A percentile compares a stretch with the other conserved stretches of the same genome.
These are phyloP conservation scores for Arachnopeziza araneosa DNA, from an alignment of 2,329 filamentous ascomycete genomes.

Conservation along the genomic window DNA sequence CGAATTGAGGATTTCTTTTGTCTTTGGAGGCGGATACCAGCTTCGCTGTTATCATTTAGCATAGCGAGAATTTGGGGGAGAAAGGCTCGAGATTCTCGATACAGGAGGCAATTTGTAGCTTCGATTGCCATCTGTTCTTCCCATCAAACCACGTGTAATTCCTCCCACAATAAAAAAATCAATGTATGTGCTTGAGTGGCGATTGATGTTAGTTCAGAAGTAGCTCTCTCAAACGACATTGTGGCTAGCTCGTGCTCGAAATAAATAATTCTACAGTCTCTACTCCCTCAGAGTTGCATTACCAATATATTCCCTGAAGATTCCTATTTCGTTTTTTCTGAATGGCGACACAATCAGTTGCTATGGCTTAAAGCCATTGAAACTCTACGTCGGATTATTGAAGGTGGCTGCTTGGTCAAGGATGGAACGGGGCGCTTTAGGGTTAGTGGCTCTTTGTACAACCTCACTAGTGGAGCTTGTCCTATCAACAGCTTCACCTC, in stretches of 20 bases:
- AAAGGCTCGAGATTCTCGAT: not conserved
- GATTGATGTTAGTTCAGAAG: no score
- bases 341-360: no score
- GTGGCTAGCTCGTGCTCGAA: no score
- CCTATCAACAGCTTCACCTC: not conserved
- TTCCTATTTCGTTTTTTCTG: no score
- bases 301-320: no score
- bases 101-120: not conserved
- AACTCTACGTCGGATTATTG: no score
- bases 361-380: no score
- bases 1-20: constrained; percentile 14
- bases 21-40: constrained; percentile 10
- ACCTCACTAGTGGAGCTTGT: not conserved
- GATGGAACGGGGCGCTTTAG: not conserved
- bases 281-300: no score
- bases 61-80: constrained; percentile 15
- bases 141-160: not conserved
- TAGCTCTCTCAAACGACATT: no score
- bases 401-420: not conserved
- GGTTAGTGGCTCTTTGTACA: not conserved
- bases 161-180: no score
- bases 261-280: no score
- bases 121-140: not conserved
- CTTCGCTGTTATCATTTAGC: constrained; percentile 17
- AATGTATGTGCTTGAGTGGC: no score